Base-by-base conservation (phyloP, 108 stramenopile species). In the Nitzschia sp. region DNA sequence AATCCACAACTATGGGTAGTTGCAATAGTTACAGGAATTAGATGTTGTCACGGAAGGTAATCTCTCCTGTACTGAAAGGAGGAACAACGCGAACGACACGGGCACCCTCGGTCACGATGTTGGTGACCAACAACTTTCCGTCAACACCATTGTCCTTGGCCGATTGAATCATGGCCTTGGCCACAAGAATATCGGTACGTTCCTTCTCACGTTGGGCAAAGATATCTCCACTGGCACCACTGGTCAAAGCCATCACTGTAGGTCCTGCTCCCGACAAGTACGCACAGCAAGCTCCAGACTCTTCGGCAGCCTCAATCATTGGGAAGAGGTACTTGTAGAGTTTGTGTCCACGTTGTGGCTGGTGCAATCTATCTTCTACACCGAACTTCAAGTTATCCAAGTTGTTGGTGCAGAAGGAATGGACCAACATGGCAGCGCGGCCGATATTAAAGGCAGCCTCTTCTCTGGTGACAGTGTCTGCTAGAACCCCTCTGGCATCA, bases 371-470 rank as follows among this genome's bases (percentile, higher is more conserved):
- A 78, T 99, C 98, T 71, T 99, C 83, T 34, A 90, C 91, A 3
- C 95, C 98, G 68, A 72, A 91, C 63, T 85, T 90, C 41, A 97
- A 71, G 71, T 95, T 96, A 79, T 97, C 93, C 22, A 97, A 69
- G 58, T 97, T 97, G 25, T 86, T 88, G 24, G 83, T 76, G 53
- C 88, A 79, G 7, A 99, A 83, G 21, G 97, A 93, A 54, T 96
- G 90, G 50, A 99, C 86, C 57, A 99, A 87, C 70, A 95, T 93
- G 10, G 98, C 97, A 12, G 93, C 92, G 14, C 98, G 86, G 7
- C 96, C 93, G 71, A 99, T 95, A 72, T 97, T 98, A 75, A 95
- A 99, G 25, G 97, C 93, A 11, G 97, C 97, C 29, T 98, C 97
- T 53, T 66, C 67, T 15, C 97, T 83, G 21, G 86, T 59, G 20